Evolutionary conservation across 257 asterid genomes (phyloP).

Genomic region (Plectranthus barbatus): DNA sequence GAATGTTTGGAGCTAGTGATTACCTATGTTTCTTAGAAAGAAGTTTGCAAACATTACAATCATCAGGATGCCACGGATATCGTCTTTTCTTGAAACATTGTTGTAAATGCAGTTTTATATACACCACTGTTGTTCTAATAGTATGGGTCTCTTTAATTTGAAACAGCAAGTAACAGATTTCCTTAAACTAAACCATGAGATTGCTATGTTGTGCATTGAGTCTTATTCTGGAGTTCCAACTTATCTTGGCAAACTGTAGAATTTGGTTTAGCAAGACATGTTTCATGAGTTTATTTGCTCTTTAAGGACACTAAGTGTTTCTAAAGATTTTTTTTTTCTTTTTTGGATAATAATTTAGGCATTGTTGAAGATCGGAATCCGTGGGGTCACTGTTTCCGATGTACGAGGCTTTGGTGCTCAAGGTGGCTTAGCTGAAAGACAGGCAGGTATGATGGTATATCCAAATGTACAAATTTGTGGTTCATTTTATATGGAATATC

Average conservation of each 20-base stretch:
- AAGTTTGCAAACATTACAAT: neutral
- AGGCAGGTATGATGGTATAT: conserved; percentile 91
- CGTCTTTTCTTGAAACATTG: neutral
- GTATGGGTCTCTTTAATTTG: neutral
- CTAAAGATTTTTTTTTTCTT: conserved; percentile 16
- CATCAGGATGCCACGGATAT: neutral
- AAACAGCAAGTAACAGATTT: neutral
- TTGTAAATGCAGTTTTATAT: neutral
- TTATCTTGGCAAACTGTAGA: neutral
- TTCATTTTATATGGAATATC: neutral
- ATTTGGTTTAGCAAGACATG: no score
- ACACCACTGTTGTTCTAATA: neutral
- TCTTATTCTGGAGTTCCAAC: neutral
- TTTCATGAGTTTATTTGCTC: neutral
- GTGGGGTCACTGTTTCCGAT: conserved; percentile 93
- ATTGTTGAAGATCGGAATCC: conserved; percentile 80
- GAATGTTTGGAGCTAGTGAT: neutral
- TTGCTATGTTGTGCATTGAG: neutral
- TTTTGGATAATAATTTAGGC: conserved; percentile 44
- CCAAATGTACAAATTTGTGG: neutral
- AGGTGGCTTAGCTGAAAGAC: conserved; percentile 89
- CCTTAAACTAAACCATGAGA: neutral
- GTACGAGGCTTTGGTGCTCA: conserved; percentile 97
- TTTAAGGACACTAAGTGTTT: neutral
- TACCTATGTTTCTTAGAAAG: neutral